These are phyloP conservation scores for Arabidopsis suecica DNA, from an alignment of 345 rosid species.

Conservation along the genomic window DNA sequence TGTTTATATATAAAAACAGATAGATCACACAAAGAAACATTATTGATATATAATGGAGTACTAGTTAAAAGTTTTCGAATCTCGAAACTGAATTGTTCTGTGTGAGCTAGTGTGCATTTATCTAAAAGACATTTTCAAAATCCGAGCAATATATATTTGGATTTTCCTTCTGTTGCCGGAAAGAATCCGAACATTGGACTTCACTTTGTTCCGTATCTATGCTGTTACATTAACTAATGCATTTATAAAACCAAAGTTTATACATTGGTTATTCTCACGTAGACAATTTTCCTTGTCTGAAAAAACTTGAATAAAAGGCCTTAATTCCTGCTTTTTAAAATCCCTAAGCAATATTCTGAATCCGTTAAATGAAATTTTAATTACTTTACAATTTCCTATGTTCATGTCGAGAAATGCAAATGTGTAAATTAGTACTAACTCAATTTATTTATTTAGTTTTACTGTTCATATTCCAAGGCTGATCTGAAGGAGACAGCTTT, in stretches of 20 bases:
- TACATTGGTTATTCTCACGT: constrained; percentile 37
- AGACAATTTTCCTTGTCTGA: constrained; percentile 19
- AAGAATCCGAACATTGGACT: constrained; percentile 42
- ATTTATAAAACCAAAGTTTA: constrained; percentile 36
- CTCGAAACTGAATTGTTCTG: constrained; percentile 43
- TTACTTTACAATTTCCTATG: constrained; percentile 39
- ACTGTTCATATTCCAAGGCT: constrained; percentile 47
- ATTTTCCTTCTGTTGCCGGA: constrained; percentile 36
- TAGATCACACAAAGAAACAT: constrained; percentile 2
- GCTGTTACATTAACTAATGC: constrained; percentile 30
- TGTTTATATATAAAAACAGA: background rate
- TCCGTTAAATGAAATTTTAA: constrained; percentile 20
- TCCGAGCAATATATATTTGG: constrained; percentile 27
- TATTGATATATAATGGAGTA: background rate
- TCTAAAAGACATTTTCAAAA: constrained; percentile 39
- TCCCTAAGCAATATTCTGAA: constrained; percentile 40
- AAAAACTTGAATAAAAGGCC: constrained; percentile 15
- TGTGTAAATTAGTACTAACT: constrained; percentile 31
- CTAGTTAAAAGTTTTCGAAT: constrained; percentile 15
- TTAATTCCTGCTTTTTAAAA: constrained; percentile 36
- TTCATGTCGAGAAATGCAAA: constrained; percentile 42
- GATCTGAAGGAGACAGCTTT: constrained; percentile 49
- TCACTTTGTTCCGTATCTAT: constrained; percentile 42
- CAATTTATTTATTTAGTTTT: constrained; percentile 8
- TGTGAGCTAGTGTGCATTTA: constrained; percentile 26